Evolutionary conservation across 2,329 filamentous ascomycete genomes (phyloP).

Genomic region (Sporothrix euskadiensis): DNA sequence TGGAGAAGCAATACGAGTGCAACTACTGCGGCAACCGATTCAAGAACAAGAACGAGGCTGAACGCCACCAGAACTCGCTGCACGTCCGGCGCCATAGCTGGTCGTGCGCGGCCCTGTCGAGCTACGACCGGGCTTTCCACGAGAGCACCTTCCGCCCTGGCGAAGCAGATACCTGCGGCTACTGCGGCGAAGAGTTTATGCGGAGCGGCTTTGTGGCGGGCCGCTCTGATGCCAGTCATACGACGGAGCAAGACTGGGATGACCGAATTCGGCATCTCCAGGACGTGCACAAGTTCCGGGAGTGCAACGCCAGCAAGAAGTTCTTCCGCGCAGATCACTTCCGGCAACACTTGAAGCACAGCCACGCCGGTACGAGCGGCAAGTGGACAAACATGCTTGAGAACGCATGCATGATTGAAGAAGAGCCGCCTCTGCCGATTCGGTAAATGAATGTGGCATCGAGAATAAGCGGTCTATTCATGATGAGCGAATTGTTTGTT

Average conservation of each 20-base stretch:
- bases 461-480: background rate
- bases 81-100: slow-evolving; percentile 92
- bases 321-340: slow-evolving; percentile 98
- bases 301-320: slow-evolving; percentile 98
- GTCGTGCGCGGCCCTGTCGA: slow-evolving; percentile 86
- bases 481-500: slow-evolving; percentile 1
- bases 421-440: slow-evolving; percentile 64
- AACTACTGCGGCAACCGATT: slow-evolving; percentile 91
- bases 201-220: slow-evolving; percentile 50
- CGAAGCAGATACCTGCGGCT: slow-evolving; percentile 81
- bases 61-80: slow-evolving; percentile 92
- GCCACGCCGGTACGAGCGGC: slow-evolving; percentile 90
- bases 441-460: slow-evolving; percentile 36
- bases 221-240: slow-evolving; percentile 41
- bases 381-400: slow-evolving; percentile 99
- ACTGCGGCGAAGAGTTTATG: slow-evolving; percentile 88
- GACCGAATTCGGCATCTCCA: slow-evolving; percentile 82
- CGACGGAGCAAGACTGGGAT: slow-evolving; percentile 87
- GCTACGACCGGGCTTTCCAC: slow-evolving; percentile 82
- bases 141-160: slow-evolving; percentile 68
- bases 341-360: slow-evolving; percentile 96
- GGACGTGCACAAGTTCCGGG: slow-evolving; percentile 90
- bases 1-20: slow-evolving; percentile 96
- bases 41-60: slow-evolving; percentile 98
- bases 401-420: slow-evolving; percentile 90